Conservation (phyloP, 225 moss, liverwort and hornwort species). For the Thuidium tamariscinum region DNA sequence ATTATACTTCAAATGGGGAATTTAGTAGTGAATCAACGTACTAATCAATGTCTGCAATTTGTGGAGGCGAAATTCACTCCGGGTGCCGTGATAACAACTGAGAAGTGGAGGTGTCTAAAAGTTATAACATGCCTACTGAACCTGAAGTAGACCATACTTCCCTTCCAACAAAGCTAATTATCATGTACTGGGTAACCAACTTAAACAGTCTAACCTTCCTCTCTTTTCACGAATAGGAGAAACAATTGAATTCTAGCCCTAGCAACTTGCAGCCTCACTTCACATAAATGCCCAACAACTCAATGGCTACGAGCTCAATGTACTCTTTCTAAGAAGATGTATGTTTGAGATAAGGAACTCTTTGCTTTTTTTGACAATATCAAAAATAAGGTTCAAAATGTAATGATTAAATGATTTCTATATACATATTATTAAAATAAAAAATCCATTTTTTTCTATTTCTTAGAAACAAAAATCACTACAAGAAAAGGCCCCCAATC, state of each 20-base stretch:
- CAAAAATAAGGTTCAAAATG: neutral
- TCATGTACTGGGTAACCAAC: neutral
- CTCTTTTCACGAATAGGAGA: neutral
- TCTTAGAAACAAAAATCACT: too few relatives aligned
- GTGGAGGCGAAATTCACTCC: neutral
- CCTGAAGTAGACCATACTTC: neutral
- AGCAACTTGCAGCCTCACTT: neutral
- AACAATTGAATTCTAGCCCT: neutral
- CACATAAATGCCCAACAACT: neutral
- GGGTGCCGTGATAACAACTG: neutral
- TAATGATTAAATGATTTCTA: too few relatives aligned
- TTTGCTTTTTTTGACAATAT: neutral
- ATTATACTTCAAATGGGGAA: neutral
- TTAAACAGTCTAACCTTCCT: neutral
- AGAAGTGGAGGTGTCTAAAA: neutral
- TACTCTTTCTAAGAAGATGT: neutral
- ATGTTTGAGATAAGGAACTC: neutral
- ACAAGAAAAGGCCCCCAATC: too few relatives aligned
- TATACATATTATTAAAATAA: too few relatives aligned
- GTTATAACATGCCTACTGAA: too few relatives aligned
- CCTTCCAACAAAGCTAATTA: neutral
- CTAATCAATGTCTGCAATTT: neutral
- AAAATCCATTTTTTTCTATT: too few relatives aligned
- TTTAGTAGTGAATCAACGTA: neutral
- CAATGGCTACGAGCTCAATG: neutral